Base-by-base conservation (phyloP, 805 yeast genomes). In the Cyberlindnera lachancei region DNA sequence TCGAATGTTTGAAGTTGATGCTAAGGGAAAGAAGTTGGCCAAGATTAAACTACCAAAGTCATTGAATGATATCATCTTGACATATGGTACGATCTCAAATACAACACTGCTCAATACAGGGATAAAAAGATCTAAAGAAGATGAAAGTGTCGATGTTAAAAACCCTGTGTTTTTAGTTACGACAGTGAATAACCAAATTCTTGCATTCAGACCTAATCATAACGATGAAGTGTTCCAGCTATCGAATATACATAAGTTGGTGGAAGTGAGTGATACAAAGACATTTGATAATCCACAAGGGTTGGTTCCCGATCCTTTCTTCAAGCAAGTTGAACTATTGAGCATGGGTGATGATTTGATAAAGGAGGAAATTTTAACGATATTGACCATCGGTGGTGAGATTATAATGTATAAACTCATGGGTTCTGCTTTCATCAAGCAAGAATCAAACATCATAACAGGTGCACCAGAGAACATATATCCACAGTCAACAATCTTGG, bases 401-500 rank as follows among this genome's bases (percentile, higher is more conserved):
- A 60, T 86, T 3, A 61, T 74, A 22, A 59, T 82, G 31, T 87
- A 86, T 53, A 75, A 74, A 44, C 59, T 77, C 22, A 73, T 57
- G 39, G 17, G 61, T 67, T 23, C 41, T 48, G 30, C 73, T 68
- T 50, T 68, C 61, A 35, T 64, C 58, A 46, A 70, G 66, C 37
- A 43, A 50, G 61, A 45, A 18, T 30, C 45, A 58, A 66, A 44
- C 41, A 64, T 66, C 4, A 66, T 79, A 9, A 75, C 85, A 1
- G 94, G 94, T 34, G 92, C 90, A 1, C 90, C 92, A 2, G 80
- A 75, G 34, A 81, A 81, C 53, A 81, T 88, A 1, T 79, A 75
- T 46, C 67, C 82, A 1, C 66, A 71, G 36, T 55, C 40, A 38
- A 80, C 79, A 1, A 66, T 65, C 5, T 68, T 81, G 28, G 94